These are phyloP conservation scores for Rhizopogon vesiculosus DNA, from an alignment of 768 basidiomycete species.

Conservation along the genomic window DNA sequence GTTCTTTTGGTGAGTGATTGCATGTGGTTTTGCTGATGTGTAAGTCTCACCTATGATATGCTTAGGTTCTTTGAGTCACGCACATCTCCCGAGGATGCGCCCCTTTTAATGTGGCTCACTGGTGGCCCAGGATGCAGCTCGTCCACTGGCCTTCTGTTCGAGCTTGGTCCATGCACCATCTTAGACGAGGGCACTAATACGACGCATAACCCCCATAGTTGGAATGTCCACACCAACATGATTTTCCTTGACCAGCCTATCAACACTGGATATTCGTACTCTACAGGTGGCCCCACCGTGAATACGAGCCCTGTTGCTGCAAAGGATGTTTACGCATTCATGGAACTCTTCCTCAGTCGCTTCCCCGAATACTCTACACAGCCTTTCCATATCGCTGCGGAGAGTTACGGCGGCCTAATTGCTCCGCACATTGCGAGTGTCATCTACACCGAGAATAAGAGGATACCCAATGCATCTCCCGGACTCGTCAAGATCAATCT, in stretches of 20 bases:
- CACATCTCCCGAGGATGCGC: constrained; percentile 65
- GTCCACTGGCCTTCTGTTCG: constrained; percentile 83
- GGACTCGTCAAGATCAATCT: constrained; percentile 73
- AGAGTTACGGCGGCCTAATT: constrained; percentile 77
- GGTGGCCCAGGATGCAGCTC: constrained; percentile 73
- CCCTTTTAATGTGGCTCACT: constrained; percentile 88
- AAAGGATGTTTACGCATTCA: constrained; percentile 84
- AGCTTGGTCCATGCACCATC: constrained; percentile 86
- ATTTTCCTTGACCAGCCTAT: constrained; percentile 76
- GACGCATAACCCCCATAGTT: constrained; percentile 73
- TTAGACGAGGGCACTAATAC: constrained; percentile 64
- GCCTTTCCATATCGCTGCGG: constrained; percentile 78
- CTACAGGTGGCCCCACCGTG: constrained; percentile 67
- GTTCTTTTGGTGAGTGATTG: constrained; percentile 70
- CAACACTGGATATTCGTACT: constrained; percentile 88
- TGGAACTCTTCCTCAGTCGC: constrained; percentile 73
- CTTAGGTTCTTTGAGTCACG: constrained; percentile 88
- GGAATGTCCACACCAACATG: constrained; percentile 70
- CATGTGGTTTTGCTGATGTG: too few relatives aligned
- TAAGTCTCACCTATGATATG: too few relatives aligned
- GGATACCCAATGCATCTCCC: constrained; percentile 36
- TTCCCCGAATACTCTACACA: constrained; percentile 67
- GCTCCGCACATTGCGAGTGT: constrained; percentile 82
- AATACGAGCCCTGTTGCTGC: constrained; percentile 82
- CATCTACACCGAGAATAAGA: constrained; percentile 76